Evolutionary conservation across 116 monocot genomes (phyloP).

Genomic region (Iris pallida): DNA sequence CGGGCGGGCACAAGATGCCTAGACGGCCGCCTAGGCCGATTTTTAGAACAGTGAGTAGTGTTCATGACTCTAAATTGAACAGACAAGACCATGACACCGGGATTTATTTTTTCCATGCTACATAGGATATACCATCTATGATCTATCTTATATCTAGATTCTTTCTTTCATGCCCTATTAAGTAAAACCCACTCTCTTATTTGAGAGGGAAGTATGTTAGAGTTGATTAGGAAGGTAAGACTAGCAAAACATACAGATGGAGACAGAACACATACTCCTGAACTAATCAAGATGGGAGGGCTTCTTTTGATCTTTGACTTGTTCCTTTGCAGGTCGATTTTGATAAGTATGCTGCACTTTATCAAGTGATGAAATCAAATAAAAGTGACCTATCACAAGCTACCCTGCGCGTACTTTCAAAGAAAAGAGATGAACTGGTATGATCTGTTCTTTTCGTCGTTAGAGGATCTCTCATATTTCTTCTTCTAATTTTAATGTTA

Average conservation of each 20-base stretch:
- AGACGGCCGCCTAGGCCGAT: too few species aligned
- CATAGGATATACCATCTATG: too few species aligned
- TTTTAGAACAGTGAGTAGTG: too few species aligned
- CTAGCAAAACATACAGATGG: not conserved
- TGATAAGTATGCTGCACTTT: not conserved
- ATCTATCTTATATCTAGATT: too few species aligned
- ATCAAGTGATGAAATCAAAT: conserved; percentile 5
- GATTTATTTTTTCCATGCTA: too few species aligned
- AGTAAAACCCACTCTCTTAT: too few species aligned
- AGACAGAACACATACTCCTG: not conserved
- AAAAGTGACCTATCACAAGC: not conserved
- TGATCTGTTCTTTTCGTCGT: not conserved
- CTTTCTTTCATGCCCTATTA: too few species aligned
- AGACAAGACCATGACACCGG: too few species aligned
- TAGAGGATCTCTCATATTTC: not conserved
- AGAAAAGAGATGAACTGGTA: conserved; percentile 14
- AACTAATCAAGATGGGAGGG: not conserved
- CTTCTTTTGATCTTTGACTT: not conserved
- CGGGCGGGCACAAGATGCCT: too few species aligned
- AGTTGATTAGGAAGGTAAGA: not conserved
- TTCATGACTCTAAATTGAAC: too few species aligned
- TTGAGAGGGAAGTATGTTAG: not conserved
- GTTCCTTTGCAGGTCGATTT: not conserved
- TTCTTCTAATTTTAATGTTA: not conserved
- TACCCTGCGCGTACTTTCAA: conserved; percentile 8